Conservation (phyloP, 1,139 yeast species). For the Blastobotrys illinoisensis region DNA sequence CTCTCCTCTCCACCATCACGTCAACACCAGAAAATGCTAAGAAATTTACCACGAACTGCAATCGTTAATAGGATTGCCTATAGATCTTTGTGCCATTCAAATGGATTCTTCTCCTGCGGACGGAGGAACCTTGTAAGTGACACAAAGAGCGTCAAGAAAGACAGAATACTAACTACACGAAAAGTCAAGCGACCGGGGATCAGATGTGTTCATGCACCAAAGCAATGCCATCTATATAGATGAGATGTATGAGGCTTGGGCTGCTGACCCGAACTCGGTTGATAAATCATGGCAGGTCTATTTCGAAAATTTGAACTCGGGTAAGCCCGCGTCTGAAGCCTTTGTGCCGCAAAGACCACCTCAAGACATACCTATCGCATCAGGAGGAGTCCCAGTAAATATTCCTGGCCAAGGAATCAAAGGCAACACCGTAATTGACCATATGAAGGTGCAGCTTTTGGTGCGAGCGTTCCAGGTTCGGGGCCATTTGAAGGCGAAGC, state of each 20-base stretch:
- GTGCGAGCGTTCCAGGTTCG: conserved; percentile 97
- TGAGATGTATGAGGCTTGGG: conserved; percentile 96
- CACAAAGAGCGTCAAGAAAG: background rate
- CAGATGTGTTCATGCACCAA: conserved; percentile 76
- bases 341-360: conserved; percentile 78
- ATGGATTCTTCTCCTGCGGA: background rate
- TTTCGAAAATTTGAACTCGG: conserved; percentile 78
- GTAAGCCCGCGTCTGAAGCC: conserved; percentile 62
- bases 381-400: conserved; percentile 56
- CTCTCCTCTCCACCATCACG: background rate
- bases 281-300: conserved; percentile 92
- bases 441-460: conserved; percentile 86
- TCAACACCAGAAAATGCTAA: background rate
- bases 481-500: conserved; percentile 89
- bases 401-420: conserved; percentile 27
- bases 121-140: background rate
- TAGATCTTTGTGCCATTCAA: background rate
- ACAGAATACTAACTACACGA: background rate
- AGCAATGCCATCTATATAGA: conserved; percentile 88
- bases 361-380: conserved; percentile 63
- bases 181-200: background rate
- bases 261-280: conserved; percentile 78
- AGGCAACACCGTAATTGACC: conserved; percentile 47
- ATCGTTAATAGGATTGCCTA: background rate
- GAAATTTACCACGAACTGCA: background rate